These are phyloP conservation scores for Leccinum truebloodii DNA, from an alignment of 768 basidiomycete species.

Conservation along the genomic window DNA sequence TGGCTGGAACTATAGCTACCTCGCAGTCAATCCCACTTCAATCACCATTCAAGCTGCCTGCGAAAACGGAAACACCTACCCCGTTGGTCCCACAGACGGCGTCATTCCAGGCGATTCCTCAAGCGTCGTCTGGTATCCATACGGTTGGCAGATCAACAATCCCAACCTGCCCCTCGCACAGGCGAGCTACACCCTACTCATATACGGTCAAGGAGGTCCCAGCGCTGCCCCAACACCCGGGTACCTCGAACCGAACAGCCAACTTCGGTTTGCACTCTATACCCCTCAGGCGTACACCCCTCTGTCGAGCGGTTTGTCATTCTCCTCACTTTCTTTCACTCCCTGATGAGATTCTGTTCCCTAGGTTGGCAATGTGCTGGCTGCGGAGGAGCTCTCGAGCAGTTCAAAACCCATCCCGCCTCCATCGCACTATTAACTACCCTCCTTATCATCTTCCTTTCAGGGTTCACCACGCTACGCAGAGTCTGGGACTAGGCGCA, in stretches of 20 bases:
- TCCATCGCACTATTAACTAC: conserved; percentile 36
- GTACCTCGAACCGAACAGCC: conserved; percentile 51
- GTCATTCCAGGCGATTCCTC: conserved; percentile 53
- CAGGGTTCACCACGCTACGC: conserved; percentile 37
- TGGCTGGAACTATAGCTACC: conserved; percentile 72
- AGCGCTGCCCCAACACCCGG: conserved; percentile 51
- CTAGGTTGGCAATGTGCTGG: conserved; percentile 33
- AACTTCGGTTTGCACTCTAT: conserved; percentile 63
- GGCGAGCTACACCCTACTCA: conserved; percentile 58
- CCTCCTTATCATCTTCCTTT: conserved; percentile 32
- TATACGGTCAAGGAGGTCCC: conserved; percentile 57
- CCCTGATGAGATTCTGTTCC: background rate
- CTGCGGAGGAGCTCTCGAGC: conserved; percentile 33
- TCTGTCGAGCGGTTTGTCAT: conserved; percentile 41
- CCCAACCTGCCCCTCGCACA: conserved; percentile 58
- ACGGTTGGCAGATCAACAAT: conserved; percentile 49
- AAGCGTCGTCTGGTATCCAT: conserved; percentile 60
- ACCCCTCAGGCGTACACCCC: conserved; percentile 57
- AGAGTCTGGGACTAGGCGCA: conserved; percentile 29
- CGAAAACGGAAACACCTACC: conserved; percentile 68
- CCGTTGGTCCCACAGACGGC: conserved; percentile 58
- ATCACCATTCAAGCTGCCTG: conserved; percentile 68
- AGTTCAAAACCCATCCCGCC: conserved; percentile 33
- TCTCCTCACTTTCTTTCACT: background rate
- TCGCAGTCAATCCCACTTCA: conserved; percentile 50